Conservation (phyloP, 305 asterid species). For the Ajuga reptans region DNA sequence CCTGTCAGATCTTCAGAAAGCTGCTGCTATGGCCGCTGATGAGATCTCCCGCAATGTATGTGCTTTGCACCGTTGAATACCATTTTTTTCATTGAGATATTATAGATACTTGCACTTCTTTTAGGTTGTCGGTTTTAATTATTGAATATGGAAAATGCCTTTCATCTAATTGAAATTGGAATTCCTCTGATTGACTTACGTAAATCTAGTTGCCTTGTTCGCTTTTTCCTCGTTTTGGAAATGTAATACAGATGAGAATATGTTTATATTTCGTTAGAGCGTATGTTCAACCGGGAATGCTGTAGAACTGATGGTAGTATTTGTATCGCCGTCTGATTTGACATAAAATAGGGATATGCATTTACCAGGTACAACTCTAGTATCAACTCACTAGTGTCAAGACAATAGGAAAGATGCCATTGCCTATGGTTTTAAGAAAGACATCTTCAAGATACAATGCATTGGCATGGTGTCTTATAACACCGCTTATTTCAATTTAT, state of each 20-base stretch:
- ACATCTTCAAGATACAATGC: background rate
- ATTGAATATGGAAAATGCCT: background rate
- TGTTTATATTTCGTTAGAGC: background rate
- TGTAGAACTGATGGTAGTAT: background rate
- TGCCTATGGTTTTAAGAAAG: background rate
- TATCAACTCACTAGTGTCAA: background rate
- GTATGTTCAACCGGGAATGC: background rate
- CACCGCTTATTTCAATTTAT: background rate
- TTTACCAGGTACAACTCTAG: background rate
- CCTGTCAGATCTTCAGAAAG: conserved; percentile 56
- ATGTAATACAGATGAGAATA: background rate
- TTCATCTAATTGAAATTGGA: background rate
- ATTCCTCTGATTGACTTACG: too few relatives aligned
- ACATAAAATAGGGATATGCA: background rate
- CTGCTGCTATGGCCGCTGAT: conserved; percentile 51
- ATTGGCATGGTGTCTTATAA: background rate
- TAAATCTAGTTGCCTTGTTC: background rate
- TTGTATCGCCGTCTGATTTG: background rate
- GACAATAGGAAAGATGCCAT: background rate
- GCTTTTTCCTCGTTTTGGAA: background rate
- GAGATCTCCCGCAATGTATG: conserved; percentile 60
- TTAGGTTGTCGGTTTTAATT: background rate
- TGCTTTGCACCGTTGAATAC: background rate
- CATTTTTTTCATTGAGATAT: background rate
- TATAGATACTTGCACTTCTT: background rate